These are phyloP conservation scores for Pseudopyricularia javanii DNA, from an alignment of 2,329 filamentous ascomycete genomes.

Conservation along the genomic window DNA sequence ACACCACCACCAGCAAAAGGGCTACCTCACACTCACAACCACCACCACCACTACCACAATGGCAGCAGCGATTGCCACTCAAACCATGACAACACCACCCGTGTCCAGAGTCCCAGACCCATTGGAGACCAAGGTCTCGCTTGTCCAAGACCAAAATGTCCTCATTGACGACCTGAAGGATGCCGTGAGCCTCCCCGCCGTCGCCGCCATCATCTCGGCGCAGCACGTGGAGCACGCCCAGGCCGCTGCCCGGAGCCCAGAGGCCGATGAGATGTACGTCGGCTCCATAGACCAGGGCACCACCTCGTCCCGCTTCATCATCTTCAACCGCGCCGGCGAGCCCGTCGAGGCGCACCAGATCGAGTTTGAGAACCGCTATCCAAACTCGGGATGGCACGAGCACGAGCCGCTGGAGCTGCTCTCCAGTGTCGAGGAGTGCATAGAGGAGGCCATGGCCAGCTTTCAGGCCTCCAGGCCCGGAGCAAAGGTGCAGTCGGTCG, in stretches of 20 bases:
- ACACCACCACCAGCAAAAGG: not conserved
- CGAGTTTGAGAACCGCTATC: slow-evolving; percentile 76
- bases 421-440: slow-evolving; percentile 63
- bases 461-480: slow-evolving; percentile 61
- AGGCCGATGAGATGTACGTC: slow-evolving; percentile 41
- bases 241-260: not conserved
- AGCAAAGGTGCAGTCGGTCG: slow-evolving; percentile 60
- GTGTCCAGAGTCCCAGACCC: not conserved
- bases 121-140: not conserved
- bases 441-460: slow-evolving; percentile 59
- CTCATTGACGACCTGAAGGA: not conserved
- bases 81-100: not conserved
- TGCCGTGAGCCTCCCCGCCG: not conserved
- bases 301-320: slow-evolving; percentile 79
- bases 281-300: slow-evolving; percentile 88
- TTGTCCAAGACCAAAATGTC: not conserved
- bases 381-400: slow-evolving; percentile 82
- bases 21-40: not conserved
- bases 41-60: not conserved
- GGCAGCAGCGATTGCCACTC: not conserved
- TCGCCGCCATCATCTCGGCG: not conserved
- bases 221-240: slow-evolving; percentile 1
- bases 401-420: slow-evolving; percentile 73
- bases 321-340: slow-evolving; percentile 70
- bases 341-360: slow-evolving; percentile 76